phyloP scores from a whole-genome alignment of 306 rosid genomes.

The Quercus aquifolioides region DNA sequence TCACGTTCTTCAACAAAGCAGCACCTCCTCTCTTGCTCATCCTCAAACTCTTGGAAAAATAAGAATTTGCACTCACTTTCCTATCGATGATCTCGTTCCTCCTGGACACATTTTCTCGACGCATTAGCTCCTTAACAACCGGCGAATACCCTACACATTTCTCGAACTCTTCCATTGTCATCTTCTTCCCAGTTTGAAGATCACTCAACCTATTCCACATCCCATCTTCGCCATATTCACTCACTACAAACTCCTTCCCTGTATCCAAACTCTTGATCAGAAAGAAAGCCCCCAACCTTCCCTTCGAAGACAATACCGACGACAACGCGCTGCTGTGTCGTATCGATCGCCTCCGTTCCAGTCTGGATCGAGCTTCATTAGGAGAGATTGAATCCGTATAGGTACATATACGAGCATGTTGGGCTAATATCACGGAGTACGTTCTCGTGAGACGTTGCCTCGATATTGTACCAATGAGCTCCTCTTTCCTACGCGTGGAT shows the following conservation, averaged over 20 bases:
- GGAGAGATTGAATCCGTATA: neutral
- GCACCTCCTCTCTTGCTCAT: conserved; percentile 74
- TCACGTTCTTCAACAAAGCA: conserved; percentile 63
- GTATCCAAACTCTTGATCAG: conserved; percentile 78
- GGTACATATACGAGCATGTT: neutral
- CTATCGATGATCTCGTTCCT: conserved; percentile 17
- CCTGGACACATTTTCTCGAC: conserved; percentile 33
- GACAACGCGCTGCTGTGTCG: conserved; percentile 7
- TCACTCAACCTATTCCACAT: conserved; percentile 77
- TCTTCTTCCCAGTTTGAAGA: conserved; percentile 74
- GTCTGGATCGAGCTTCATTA: neutral
- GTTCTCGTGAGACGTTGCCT: conserved; percentile 68
- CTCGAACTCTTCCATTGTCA: conserved; percentile 86
- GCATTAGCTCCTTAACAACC: conserved; percentile 68
- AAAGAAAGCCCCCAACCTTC: conserved; percentile 51
- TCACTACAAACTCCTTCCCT: conserved; percentile 79
- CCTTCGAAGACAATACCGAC: conserved; percentile 7
- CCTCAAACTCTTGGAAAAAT: conserved; percentile 56
- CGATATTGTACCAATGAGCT: conserved; percentile 44
- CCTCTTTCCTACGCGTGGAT: conserved; percentile 42
- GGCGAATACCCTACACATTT: conserved; percentile 58
- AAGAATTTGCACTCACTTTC: conserved; percentile 31
- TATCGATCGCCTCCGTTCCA: neutral
- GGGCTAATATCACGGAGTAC: conserved; percentile 18
- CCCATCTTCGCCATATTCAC: conserved; percentile 63